Evolutionary conservation across 306 rosid genomes (phyloP).

Genomic region (Geum urbanum): DNA sequence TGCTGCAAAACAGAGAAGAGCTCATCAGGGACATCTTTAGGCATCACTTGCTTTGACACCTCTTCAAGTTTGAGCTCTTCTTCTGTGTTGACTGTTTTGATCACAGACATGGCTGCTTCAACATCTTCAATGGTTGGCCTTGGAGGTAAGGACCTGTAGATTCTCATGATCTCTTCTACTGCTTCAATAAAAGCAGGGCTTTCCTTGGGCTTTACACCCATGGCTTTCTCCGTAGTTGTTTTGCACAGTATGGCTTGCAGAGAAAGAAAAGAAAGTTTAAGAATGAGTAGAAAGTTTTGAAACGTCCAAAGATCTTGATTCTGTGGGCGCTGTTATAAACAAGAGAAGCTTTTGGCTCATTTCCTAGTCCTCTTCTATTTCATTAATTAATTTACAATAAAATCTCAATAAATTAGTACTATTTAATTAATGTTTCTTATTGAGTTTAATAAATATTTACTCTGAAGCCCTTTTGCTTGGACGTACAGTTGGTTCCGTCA

Average conservation of each 20-base stretch:
- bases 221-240: constrained; percentile 27
- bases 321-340: not conserved
- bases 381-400: too few relatives aligned
- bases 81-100: constrained; percentile 54
- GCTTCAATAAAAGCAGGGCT: constrained; percentile 40
- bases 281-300: not conserved
- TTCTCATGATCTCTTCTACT: constrained; percentile 54
- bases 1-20: constrained; percentile 59
- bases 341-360: too few relatives aligned
- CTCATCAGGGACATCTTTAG: constrained; percentile 45
- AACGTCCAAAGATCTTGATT: not conserved
- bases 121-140: constrained; percentile 73
- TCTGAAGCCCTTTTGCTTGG: too few relatives aligned
- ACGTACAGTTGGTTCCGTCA: not conserved
- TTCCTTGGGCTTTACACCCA: constrained; percentile 39
- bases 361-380: too few relatives aligned
- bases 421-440: too few relatives aligned
- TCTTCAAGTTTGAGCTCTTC: constrained; percentile 58
- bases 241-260: constrained; percentile 7
- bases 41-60: constrained; percentile 40
- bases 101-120: constrained; percentile 63
- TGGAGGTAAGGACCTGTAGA: constrained; percentile 69
- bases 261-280: not conserved
- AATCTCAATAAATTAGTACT: too few relatives aligned
- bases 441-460: too few relatives aligned